These are phyloP conservation scores for Tuber borchii DNA, from an alignment of 495 filamentous ascomycete genomes.

Conservation along the genomic window DNA sequence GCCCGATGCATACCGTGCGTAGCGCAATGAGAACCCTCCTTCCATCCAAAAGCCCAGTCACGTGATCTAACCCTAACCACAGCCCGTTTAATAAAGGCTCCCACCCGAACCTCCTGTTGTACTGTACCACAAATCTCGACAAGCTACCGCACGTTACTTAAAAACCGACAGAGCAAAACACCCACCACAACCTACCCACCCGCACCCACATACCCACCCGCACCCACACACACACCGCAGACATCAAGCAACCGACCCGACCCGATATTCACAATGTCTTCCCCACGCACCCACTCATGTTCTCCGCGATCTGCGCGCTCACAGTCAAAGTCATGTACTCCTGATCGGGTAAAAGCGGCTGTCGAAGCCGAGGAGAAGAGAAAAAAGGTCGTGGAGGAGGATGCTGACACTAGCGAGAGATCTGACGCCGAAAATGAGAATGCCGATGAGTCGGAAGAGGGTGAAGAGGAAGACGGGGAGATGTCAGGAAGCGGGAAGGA, in stretches of 20 bases:
- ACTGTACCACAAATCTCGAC: background rate
- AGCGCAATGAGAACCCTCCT: background rate
- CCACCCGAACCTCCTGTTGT: background rate
- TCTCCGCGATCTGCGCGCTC: slow-evolving; percentile 1
- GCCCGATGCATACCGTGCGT: background rate
- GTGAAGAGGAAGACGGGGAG: slow-evolving; percentile 10
- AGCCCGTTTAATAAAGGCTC: background rate
- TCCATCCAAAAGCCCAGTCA: background rate
- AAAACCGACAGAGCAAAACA: background rate
- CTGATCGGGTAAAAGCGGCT: slow-evolving; percentile 8
- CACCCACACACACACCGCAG: background rate
- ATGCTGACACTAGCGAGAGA: slow-evolving; percentile 13
- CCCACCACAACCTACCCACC: background rate
- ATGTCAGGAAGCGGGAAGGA: background rate
- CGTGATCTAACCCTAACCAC: slow-evolving; percentile 1
- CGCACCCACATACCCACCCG: background rate
- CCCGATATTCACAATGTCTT: background rate
- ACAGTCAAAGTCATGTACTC: slow-evolving; percentile 7
- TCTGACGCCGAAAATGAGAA: slow-evolving; percentile 11
- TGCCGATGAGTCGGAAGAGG: background rate
- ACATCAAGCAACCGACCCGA: background rate
- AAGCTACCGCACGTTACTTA: background rate
- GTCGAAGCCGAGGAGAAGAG: slow-evolving; percentile 13
- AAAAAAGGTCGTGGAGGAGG: slow-evolving; percentile 15
- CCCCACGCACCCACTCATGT: background rate